Evolutionary conservation across 768 basidiomycete genomes (phyloP), one percentile per base, ranked within the genome.

Genomic region (Suillus variegatus): DNA sequence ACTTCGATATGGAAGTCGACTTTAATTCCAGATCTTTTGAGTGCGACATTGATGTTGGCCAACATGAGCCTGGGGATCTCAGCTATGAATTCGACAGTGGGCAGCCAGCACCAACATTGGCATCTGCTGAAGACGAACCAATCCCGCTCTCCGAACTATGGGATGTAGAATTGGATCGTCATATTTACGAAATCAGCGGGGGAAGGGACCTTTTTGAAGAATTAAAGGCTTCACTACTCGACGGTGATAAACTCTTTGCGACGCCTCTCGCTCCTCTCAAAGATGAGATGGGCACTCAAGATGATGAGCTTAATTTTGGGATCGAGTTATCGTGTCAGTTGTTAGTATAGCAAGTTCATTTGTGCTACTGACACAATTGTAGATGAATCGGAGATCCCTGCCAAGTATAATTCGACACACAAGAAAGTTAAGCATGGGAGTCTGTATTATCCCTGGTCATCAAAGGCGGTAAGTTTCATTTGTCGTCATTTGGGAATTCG

Each of bases 401-500:
- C 25, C 22, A 14, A 35, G 8, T 35, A 35, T 5, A 25, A 25
- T 25, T 51, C 5, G 25, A 51, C 12, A 51, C 22, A 51, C 13
- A 13, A 22, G 25, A 51, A 51, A 51, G 51, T 51, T 28, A 51
- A 51, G 12, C 70, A 65, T 10, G 55, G 35, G 25, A 62, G 49
- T 25, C 40, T 40, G 5, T 60, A 43, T 43, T 64, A 64, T 60
- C 64, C 64, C 20, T 64, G 64, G 64, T 9, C 28, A 20, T 64
- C 44, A 22, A 46, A 35, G 44, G 36, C 0, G 5, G 64, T 64
- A 51, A 64, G 56, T 60, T 20, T 22, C n/a, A 25, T 49, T 35
- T 16, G 9, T 55, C 32, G 0, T 46, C 41, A 5, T 32, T 63
- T 25, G 25, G 25, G 3, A 8, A 52, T 14, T 35, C 7, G 22